Evolutionary conservation across 345 rosid species (phyloP).

Genomic region (Psidium guajava): DNA sequence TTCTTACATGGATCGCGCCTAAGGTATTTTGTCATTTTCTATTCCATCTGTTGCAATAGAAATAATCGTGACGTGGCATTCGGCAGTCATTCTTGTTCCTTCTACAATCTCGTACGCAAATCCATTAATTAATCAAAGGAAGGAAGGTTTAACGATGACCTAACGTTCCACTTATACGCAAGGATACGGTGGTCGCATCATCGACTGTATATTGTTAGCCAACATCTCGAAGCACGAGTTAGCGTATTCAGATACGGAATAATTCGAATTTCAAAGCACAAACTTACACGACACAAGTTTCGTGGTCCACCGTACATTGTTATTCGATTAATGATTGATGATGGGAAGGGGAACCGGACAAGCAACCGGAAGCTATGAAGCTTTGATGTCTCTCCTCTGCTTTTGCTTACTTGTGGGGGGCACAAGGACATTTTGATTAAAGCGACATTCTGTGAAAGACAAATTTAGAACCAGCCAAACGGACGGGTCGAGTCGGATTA

Average conservation of each 20-base stretch:
- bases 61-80: not conserved
- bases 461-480: too few species aligned
- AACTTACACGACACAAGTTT: not conserved
- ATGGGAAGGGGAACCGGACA: not conserved
- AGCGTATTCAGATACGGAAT: fast-evolving
- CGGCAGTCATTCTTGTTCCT: not conserved
- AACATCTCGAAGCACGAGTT: fast-evolving
- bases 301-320: not conserved
- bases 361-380: not conserved
- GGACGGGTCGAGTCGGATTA: not conserved
- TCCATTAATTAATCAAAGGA: not conserved
- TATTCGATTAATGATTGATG: not conserved
- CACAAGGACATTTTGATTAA: not conserved
- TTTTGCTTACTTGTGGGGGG: not conserved
- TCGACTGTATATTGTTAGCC: not conserved
- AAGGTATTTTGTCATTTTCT: too few species aligned
- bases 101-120: not conserved
- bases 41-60: not conserved
- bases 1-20: fast-evolving
- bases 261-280: not conserved
- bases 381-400: too few species aligned
- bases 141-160: not conserved
- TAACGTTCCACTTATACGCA: not conserved
- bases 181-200: not conserved
- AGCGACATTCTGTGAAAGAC: not conserved